A percentile compares a stretch with the other conserved stretches of the same genome.
Evolutionary conservation across 805 yeast genomes (phyloP).

Genomic region (Pichia sporocuriosa): DNA sequence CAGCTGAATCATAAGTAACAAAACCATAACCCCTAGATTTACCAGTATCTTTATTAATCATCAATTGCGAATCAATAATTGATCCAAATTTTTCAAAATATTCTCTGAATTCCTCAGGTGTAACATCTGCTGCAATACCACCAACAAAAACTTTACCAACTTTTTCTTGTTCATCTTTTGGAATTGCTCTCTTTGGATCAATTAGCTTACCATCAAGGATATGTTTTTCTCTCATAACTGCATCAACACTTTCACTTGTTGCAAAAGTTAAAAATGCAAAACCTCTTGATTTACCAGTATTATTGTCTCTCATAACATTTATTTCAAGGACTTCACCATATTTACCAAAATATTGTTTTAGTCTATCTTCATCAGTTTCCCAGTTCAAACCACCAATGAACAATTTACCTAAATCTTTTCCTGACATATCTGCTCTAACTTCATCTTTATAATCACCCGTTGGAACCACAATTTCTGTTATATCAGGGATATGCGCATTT

Average conservation of each 20-base stretch:
- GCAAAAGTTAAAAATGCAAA: slow-evolving; percentile 90
- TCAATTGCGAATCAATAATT: slow-evolving; percentile 90
- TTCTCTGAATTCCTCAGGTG: slow-evolving; percentile 80
- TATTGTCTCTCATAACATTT: slow-evolving; percentile 86
- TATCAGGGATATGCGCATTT: slow-evolving; percentile 10
- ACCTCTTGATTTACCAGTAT: slow-evolving; percentile 87
- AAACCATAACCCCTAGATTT: slow-evolving; percentile 96
- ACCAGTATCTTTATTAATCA: slow-evolving; percentile 96
- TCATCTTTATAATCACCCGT: slow-evolving; percentile 19
- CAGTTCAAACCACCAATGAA: slow-evolving; percentile 95
- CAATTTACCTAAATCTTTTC: slow-evolving; percentile 81
- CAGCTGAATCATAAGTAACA: slow-evolving; percentile 90
- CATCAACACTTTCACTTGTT: slow-evolving; percentile 75
- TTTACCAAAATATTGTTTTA: slow-evolving; percentile 75
- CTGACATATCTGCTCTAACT: slow-evolving; percentile 43
- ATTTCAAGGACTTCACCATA: slow-evolving; percentile 85
- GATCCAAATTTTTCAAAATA: slow-evolving; percentile 85
- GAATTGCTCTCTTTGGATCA: slow-evolving; percentile 96
- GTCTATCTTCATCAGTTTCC: slow-evolving; percentile 90
- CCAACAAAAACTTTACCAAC: slow-evolving; percentile 97
- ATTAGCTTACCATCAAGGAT: slow-evolving; percentile 91
- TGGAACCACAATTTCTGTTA: slow-evolving; percentile 12
- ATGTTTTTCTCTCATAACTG: slow-evolving; percentile 80
- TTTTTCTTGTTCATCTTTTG: slow-evolving; percentile 93
- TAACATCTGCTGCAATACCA: slow-evolving; percentile 90